Evolutionary conservation across 1,284 basidiomycete genomes (phyloP).

Genomic region (Heimioporus punctisporus): DNA sequence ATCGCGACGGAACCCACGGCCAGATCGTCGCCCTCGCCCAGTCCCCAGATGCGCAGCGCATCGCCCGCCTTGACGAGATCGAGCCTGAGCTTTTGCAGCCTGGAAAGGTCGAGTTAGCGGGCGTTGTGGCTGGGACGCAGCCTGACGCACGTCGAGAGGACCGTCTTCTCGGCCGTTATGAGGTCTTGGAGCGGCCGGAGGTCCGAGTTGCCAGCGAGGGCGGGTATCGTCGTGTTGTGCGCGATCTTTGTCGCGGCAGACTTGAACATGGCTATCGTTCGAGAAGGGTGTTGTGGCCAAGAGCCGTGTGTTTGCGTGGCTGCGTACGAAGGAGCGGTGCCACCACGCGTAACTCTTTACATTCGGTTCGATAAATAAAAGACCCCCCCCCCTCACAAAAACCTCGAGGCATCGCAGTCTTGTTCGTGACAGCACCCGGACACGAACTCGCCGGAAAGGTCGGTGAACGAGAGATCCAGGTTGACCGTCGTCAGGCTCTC

Average conservation of each 20-base stretch:
- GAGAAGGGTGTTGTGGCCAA: no score
- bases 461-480: not conserved
- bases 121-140: not conserved
- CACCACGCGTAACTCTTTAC: no score
- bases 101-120: conserved; percentile 27
- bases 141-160: conserved; percentile 67
- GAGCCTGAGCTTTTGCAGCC: conserved; percentile 63
- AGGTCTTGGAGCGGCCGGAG: conserved; percentile 84
- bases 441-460: no score
- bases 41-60: conserved; percentile 78
- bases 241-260: conserved; percentile 78
- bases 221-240: conserved; percentile 82
- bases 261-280: conserved; percentile 59
- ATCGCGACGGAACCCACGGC: conserved; percentile 10
- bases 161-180: conserved; percentile 87
- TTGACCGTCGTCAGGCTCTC: conserved; percentile 1
- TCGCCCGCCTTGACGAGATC: conserved; percentile 79
- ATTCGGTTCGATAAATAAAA: no score
- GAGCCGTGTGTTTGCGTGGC: no score
- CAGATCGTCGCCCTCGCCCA: conserved; percentile 88
- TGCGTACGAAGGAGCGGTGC: no score
- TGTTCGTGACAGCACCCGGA: no score
- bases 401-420: no score
- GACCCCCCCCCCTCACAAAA: no score
- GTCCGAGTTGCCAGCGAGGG: conserved; percentile 82